Evolutionary conservation across 805 yeast genomes (phyloP).

Genomic region (Candida glaebosa): DNA sequence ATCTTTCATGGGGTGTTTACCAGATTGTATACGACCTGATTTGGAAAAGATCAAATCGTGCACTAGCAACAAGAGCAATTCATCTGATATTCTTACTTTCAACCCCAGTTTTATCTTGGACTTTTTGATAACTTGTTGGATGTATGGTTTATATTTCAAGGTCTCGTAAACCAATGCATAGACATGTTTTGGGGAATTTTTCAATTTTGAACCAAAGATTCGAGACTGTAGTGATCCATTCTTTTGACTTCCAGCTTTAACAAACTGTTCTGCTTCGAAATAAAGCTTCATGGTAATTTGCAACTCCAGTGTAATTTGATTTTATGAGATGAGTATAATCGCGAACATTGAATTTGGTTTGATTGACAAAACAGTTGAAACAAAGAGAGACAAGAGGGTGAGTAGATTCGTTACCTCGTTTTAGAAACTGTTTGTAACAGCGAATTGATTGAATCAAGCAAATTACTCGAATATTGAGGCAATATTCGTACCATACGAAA

Average conservation of each 20-base stretch:
- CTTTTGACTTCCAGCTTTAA: constrained; percentile 18
- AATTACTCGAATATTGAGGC: no score
- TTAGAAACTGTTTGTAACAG: no score
- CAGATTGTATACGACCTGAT: constrained; percentile 81
- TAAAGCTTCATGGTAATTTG: constrained; percentile 46
- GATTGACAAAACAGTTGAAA: not conserved
- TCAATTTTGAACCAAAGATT: constrained; percentile 29
- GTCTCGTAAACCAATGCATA: constrained; percentile 83
- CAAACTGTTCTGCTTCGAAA: constrained; percentile 40
- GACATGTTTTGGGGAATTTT: constrained; percentile 72
- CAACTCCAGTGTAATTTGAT: no score
- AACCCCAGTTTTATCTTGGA: constrained; percentile 62
- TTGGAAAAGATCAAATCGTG: constrained; percentile 79
- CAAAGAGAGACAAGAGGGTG: not conserved
- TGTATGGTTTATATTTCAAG: constrained; percentile 62
- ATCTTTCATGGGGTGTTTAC: constrained; percentile 83
- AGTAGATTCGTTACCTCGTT: no score
- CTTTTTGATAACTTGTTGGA: constrained; percentile 60
- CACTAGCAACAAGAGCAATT: constrained; percentile 60
- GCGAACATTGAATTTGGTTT: not conserved
- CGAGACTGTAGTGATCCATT: constrained; percentile 35
- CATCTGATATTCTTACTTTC: constrained; percentile 44
- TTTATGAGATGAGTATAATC: constrained; percentile 1
- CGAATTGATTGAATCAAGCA: no score
- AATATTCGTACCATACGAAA: no score